These are phyloP conservation scores for Saccharomyces pastorianus DNA, from an alignment of 1,139 yeast genomes.

Conservation along the genomic window DNA sequence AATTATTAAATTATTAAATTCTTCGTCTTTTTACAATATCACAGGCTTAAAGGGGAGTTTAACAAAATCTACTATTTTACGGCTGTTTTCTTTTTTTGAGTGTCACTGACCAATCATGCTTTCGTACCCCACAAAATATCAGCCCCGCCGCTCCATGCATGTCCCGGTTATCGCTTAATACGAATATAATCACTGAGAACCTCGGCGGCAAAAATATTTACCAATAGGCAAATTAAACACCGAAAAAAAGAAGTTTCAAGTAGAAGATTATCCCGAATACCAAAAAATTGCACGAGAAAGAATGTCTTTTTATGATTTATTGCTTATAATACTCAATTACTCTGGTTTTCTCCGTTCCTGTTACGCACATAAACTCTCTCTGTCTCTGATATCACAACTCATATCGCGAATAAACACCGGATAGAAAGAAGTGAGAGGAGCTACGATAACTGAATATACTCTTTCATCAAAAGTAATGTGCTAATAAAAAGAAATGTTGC, in stretches of 20 bases:
- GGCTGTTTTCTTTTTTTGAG: not conserved
- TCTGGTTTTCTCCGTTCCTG: too few species aligned
- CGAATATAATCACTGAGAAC: not conserved
- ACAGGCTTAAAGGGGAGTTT: not conserved
- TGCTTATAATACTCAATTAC: not conserved
- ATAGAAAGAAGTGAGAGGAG: too few species aligned
- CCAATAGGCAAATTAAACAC: not conserved
- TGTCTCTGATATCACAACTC: too few species aligned
- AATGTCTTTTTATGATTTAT: not conserved
- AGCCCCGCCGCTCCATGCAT: not conserved
- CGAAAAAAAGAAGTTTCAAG: not conserved
- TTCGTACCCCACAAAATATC: not conserved
- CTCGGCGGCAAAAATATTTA: not conserved
- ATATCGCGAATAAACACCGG: too few species aligned
- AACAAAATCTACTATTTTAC: not conserved
- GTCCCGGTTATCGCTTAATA: not conserved
- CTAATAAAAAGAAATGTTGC: too few species aligned
- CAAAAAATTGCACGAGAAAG: not conserved
- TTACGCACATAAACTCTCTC: too few species aligned
- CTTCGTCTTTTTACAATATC: not conserved
- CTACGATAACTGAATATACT: too few species aligned
- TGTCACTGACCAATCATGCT: not conserved
- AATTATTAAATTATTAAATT: not conserved
- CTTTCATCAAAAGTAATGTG: too few species aligned
- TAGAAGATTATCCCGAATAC: not conserved